Percentiles rank a stretch among this genome's conserved stretches.
These are phyloP conservation scores for Amaranthus palmeri DNA, from an alignment of 148 eudicot genomes.

Conservation along the genomic window DNA sequence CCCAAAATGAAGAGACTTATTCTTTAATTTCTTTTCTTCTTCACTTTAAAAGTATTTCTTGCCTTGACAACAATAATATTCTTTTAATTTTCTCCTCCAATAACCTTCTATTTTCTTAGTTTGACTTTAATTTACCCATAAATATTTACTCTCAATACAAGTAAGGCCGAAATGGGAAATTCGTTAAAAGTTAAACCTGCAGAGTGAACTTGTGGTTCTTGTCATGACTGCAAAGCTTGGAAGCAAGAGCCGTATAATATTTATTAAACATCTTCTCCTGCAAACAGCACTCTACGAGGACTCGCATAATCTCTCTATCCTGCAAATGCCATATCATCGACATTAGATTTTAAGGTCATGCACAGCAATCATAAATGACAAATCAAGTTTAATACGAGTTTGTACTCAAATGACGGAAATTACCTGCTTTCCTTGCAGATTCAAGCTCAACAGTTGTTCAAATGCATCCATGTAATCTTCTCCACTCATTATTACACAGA, in stretches of 20 bases:
- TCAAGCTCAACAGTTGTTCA: constrained; percentile 83
- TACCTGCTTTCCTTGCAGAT: constrained; percentile 93
- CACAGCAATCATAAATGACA: neutral
- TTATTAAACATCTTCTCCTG: constrained; percentile 88
- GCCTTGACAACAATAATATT: too few species aligned
- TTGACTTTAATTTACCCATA: too few species aligned
- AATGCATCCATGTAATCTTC: constrained; percentile 93
- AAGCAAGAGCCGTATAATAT: constrained; percentile 77
- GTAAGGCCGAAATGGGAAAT: neutral
- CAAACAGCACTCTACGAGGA: constrained; percentile 84
- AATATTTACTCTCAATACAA: too few species aligned
- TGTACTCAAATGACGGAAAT: neutral
- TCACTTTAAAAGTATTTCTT: too few species aligned
- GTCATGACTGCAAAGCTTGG: constrained; percentile 83
- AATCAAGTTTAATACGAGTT: neutral
- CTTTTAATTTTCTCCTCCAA: too few species aligned
- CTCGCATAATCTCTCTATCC: constrained; percentile 96
- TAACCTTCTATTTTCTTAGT: too few species aligned
- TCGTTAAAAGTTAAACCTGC: constrained; percentile 45
- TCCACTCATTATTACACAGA: constrained; percentile 90
- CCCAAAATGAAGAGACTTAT: too few species aligned
- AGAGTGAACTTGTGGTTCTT: constrained; percentile 83
- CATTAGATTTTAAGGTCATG: neutral
- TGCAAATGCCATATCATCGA: constrained; percentile 24
- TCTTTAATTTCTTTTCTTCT: too few species aligned